These are phyloP conservation scores for Teunomyces gatunensis DNA, from an alignment of 805 yeast genomes.

Conservation along the genomic window DNA sequence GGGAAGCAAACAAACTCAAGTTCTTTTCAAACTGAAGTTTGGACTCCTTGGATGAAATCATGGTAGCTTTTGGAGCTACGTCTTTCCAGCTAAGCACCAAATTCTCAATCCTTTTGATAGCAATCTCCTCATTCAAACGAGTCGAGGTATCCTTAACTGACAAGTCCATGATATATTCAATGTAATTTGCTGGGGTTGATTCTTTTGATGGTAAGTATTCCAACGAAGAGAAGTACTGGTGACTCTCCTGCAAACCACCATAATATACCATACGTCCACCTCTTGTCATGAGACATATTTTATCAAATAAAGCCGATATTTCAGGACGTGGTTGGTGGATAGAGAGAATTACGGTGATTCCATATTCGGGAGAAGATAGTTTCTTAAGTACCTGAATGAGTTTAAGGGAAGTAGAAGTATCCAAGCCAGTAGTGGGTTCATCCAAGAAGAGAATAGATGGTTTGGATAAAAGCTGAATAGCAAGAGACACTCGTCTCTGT, in stretches of 20 bases:
- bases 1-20: conserved; percentile 11
- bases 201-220: conserved; percentile 2
- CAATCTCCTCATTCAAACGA: conserved; percentile 6
- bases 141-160: conserved; percentile 14
- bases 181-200: conserved; percentile 6
- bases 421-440: conserved; percentile 29
- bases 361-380: conserved; percentile 21
- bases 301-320: conserved; percentile 20
- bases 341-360: conserved; percentile 22
- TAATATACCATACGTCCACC: conserved; percentile 25
- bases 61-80: background rate
- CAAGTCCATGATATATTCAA: conserved; percentile 12
- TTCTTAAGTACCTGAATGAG: conserved; percentile 19
- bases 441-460: conserved; percentile 24
- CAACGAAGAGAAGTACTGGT: conserved; percentile 12
- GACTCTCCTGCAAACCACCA: conserved; percentile 17
- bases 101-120: conserved; percentile 8
- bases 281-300: conserved; percentile 22
- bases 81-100: conserved; percentile 11
- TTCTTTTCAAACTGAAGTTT: conserved; percentile 3
- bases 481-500: conserved; percentile 23
- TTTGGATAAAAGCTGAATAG: conserved; percentile 21
- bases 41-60: conserved; percentile 10
- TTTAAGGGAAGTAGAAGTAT: conserved; percentile 22
- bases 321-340: conserved; percentile 28